Percentiles rank a stretch among this genome's conserved stretches.
Evolutionary conservation across 345 rosid species (phyloP).

Genomic region (Lepidium sativum): DNA sequence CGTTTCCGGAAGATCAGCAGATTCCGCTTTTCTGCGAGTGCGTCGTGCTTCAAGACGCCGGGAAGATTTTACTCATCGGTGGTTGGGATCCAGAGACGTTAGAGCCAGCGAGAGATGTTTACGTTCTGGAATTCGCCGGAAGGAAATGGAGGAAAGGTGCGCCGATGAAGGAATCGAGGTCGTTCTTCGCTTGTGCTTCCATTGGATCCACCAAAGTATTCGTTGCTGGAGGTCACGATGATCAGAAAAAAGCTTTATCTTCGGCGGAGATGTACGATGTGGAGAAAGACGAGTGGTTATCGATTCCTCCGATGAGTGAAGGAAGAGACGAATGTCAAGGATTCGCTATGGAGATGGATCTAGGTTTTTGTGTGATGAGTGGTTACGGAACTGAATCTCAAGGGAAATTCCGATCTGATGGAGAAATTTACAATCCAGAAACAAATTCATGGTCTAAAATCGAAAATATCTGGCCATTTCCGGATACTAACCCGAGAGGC

Average conservation of each 20-base stretch:
- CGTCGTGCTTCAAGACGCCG: constrained; percentile 27
- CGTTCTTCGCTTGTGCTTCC: constrained; percentile 45
- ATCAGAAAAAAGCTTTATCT: constrained; percentile 42
- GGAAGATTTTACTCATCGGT: constrained; percentile 38
- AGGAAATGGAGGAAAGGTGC: constrained; percentile 37
- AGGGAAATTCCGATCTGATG: constrained; percentile 42
- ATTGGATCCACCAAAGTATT: constrained; percentile 25
- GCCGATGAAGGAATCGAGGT: constrained; percentile 39
- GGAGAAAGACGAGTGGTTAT: constrained; percentile 40
- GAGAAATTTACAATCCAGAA: constrained; percentile 33
- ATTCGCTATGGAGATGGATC: constrained; percentile 30
- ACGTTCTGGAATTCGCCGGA: constrained; percentile 33
- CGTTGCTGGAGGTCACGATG: constrained; percentile 65
- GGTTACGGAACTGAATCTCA: constrained; percentile 49
- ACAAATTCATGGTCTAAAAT: constrained; percentile 29
- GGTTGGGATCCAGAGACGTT: constrained; percentile 54
- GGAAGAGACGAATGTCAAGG: constrained; percentile 56
- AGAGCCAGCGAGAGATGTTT: constrained; percentile 34
- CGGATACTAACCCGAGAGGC: constrained; percentile 32
- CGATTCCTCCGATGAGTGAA: constrained; percentile 35
- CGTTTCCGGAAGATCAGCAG: not conserved
- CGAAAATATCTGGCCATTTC: constrained; percentile 34
- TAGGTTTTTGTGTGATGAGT: constrained; percentile 40
- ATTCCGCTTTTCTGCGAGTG: constrained; percentile 56
- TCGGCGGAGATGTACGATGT: constrained; percentile 46